A percentile compares a stretch with the other conserved stretches of the same genome.
phyloP scores from a whole-genome alignment of 805 yeast species.

The Hanseniaspora taiwanica region DNA sequence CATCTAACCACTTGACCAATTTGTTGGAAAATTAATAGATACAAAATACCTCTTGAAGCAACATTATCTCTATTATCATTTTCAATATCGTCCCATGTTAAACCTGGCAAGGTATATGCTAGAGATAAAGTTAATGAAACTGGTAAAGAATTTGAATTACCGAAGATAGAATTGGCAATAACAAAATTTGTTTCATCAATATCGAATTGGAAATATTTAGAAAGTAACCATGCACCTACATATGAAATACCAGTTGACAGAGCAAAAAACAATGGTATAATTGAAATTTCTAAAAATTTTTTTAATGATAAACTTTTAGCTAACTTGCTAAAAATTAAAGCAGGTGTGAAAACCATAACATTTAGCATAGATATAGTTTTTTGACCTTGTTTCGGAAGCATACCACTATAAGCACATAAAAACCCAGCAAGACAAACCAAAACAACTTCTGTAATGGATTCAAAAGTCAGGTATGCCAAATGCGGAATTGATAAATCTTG shows the following conservation, averaged over 20 bases:
- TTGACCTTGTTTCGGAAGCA: constrained; percentile 61
- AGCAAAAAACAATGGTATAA: constrained; percentile 78
- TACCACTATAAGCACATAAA: constrained; percentile 62
- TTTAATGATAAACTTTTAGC: constrained; percentile 55
- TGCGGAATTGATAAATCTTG: constrained; percentile 20
- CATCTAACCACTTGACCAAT: constrained; percentile 72
- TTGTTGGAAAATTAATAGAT: constrained; percentile 65
- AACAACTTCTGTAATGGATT: constrained; percentile 86
- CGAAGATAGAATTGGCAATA: constrained; percentile 94
- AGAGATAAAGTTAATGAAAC: constrained; percentile 77
- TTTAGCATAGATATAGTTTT: constrained; percentile 64
- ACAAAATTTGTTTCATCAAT: constrained; percentile 78
- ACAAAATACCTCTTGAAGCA: constrained; percentile 67
- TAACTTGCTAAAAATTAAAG: constrained; percentile 77
- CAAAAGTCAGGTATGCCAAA: constrained; percentile 57
- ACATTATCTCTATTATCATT: constrained; percentile 56
- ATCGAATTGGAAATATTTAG: constrained; percentile 44
- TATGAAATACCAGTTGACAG: constrained; percentile 69
- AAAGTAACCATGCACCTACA: constrained; percentile 42
- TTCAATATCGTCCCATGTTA: constrained; percentile 61
- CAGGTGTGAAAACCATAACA: constrained; percentile 90
- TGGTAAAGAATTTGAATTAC: constrained; percentile 89
- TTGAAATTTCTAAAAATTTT: constrained; percentile 65
- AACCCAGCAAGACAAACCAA: constrained; percentile 78
- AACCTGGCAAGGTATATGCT: constrained; percentile 61